Percentiles rank a stretch among this genome's conserved stretches.
phyloP scores from a whole-genome alignment of 495 filamentous ascomycete species.

The Penicillium parvum region DNA sequence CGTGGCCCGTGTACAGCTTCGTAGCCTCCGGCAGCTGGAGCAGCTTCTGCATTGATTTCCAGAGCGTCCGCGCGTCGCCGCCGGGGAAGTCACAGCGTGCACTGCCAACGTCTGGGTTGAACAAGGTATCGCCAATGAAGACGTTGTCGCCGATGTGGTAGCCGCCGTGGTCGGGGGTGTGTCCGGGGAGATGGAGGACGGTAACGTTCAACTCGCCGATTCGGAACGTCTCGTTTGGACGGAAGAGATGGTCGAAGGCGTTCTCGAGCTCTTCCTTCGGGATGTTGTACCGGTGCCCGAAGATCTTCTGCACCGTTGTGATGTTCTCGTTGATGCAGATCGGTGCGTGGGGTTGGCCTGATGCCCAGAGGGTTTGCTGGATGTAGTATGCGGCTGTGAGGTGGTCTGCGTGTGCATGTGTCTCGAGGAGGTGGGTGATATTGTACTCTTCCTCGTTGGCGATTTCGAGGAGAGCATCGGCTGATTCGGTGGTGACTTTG shows the following conservation, averaged over 20 bases:
- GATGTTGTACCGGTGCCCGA: conserved; percentile 43
- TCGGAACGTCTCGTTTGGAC: conserved; percentile 43
- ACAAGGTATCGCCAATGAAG: conserved; percentile 52
- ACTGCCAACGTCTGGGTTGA: conserved; percentile 51
- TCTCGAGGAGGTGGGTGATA: conserved; percentile 46
- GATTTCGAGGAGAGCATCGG: conserved; percentile 39
- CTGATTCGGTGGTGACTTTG: conserved; percentile 38
- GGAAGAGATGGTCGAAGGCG: conserved; percentile 46
- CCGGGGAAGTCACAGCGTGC: conserved; percentile 54
- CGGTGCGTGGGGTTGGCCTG: conserved; percentile 14
- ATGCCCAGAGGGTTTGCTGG: conserved; percentile 31
- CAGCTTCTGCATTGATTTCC: conserved; percentile 37
- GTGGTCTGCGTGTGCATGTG: conserved; percentile 55
- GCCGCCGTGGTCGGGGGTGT: conserved; percentile 54
- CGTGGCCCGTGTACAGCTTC: conserved; percentile 40
- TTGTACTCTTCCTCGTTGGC: conserved; percentile 35
- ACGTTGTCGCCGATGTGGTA: conserved; percentile 53
- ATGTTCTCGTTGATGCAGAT: conserved; percentile 51
- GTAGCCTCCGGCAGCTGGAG: conserved; percentile 38
- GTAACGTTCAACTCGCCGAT: conserved; percentile 40
- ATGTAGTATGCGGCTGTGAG: conserved; percentile 51
- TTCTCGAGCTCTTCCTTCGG: conserved; percentile 26
- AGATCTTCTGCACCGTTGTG: conserved; percentile 36
- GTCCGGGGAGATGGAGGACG: conserved; percentile 49
- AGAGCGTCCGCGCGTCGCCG: conserved; percentile 39